Conservation (phyloP, 148 eudicot species). For the Spergularia bocconei region DNA sequence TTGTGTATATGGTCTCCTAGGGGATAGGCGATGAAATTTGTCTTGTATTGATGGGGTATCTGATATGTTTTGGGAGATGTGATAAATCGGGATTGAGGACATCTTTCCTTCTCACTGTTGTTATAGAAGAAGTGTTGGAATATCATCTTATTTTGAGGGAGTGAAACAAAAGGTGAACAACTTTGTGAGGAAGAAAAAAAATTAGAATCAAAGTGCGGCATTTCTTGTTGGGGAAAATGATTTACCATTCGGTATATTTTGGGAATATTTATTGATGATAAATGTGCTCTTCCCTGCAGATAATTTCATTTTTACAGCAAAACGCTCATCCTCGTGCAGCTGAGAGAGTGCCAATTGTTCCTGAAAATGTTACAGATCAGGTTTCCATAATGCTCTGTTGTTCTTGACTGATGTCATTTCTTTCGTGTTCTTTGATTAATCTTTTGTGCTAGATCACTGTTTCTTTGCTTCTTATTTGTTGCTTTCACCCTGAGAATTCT, state of each 20-base stretch:
- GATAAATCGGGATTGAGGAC: background rate
- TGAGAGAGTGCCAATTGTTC: constrained; percentile 77
- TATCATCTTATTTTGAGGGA: no score
- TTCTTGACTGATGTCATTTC: background rate
- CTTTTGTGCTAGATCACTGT: background rate
- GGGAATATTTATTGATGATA: background rate
- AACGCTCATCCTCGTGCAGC: constrained; percentile 98
- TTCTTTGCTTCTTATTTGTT: background rate
- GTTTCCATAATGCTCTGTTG: constrained; percentile 25
- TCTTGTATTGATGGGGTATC: no score
- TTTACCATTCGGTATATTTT: background rate
- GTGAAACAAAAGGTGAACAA: background rate
- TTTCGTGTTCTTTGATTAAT: background rate
- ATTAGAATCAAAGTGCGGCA: background rate
- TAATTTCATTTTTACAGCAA: constrained; percentile 88
- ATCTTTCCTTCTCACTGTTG: background rate
- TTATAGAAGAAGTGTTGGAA: no score
- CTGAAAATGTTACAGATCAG: constrained; percentile 99
- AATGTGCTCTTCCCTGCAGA: constrained; percentile 50
- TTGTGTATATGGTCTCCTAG: background rate
- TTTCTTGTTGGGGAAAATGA: background rate
- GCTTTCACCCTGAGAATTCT: background rate
- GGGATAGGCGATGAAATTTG: background rate
- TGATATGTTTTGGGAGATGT: background rate
- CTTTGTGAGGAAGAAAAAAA: background rate